Conservation (phyloP, 2,329 filamentous ascomycete genomes). For the Teratosphaeria destructans region DNA sequence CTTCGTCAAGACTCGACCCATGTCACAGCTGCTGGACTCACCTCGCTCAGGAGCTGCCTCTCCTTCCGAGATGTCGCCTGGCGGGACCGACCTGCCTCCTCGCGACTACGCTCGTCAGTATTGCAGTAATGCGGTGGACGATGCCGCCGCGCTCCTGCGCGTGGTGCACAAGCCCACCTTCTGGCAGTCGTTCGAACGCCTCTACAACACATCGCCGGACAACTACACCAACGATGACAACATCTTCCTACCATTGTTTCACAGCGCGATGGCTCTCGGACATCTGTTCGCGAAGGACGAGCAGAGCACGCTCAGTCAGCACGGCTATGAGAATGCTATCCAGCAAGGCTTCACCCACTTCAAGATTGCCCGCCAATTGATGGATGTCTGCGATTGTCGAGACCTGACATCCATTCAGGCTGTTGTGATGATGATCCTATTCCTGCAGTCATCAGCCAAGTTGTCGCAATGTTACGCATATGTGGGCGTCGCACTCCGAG, state of each 20-base stretch:
- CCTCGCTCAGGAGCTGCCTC: constrained; percentile 50
- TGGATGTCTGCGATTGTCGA: constrained; percentile 44
- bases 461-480: constrained; percentile 44
- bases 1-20: constrained; percentile 44
- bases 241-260: constrained; percentile 38
- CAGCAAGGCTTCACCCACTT: constrained; percentile 43
- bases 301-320: constrained; percentile 24
- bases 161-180: constrained; percentile 77
- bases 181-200: constrained; percentile 61
- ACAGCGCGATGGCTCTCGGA: constrained; percentile 38
- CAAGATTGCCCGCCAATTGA: constrained; percentile 36
- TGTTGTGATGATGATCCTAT: constrained; percentile 44
- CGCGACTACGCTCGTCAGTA: constrained; percentile 46
- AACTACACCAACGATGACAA: constrained; percentile 37
- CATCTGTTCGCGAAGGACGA: constrained; percentile 36
- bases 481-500: constrained; percentile 41
- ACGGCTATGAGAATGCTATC: constrained; percentile 36
- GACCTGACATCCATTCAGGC: constrained; percentile 42
- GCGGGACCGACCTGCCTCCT: constrained; percentile 57
- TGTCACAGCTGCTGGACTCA: constrained; percentile 56
- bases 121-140: constrained; percentile 50
- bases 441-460: constrained; percentile 42
- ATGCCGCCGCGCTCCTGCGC: constrained; percentile 54
- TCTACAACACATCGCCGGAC: constrained; percentile 57
- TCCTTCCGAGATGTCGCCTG: constrained; percentile 43